Conservation (phyloP, 2,329 filamentous ascomycete genomes). For the Pleomassaria siparia region DNA sequence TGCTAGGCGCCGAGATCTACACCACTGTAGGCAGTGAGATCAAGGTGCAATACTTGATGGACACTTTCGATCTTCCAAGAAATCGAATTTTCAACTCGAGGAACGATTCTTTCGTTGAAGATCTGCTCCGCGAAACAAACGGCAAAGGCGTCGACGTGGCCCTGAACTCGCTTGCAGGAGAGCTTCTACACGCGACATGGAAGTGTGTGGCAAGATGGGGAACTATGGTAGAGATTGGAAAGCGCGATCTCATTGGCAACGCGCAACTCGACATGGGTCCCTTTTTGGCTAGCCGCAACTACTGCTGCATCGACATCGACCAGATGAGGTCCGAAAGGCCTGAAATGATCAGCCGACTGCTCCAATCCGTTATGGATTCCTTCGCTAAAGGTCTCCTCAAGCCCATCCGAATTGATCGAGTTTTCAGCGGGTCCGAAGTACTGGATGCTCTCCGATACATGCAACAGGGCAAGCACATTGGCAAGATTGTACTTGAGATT, state of each 20-base stretch:
- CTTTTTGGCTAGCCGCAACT: neutral
- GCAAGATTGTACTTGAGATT: conserved; percentile 5
- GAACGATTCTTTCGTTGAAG: conserved; percentile 20
- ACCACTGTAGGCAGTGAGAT: conserved; percentile 29
- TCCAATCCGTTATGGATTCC: neutral
- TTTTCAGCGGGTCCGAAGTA: neutral
- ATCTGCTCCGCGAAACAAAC: conserved; percentile 19
- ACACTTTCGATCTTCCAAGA: conserved; percentile 25
- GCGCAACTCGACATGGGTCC: neutral
- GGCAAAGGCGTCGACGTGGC: conserved; percentile 31
- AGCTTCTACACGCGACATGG: conserved; percentile 43
- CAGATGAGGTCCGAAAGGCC: neutral
- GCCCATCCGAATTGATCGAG: neutral
- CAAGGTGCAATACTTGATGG: conserved; percentile 26
- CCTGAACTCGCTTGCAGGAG: conserved; percentile 26
- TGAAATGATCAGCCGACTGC: neutral
- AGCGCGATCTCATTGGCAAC: conserved; percentile 6
- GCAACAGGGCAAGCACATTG: conserved; percentile 1
- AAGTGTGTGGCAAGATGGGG: conserved; percentile 42
- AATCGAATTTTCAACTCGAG: conserved; percentile 30
- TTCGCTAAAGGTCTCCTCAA: neutral
- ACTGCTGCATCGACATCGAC: neutral
- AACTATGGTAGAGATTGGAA: conserved; percentile 12
- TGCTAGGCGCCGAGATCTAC: conserved; percentile 13
- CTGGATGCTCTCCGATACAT: neutral